Conservation (phyloP, 2,329 filamentous ascomycete species). For the Stachybotrys elegans region DNA sequence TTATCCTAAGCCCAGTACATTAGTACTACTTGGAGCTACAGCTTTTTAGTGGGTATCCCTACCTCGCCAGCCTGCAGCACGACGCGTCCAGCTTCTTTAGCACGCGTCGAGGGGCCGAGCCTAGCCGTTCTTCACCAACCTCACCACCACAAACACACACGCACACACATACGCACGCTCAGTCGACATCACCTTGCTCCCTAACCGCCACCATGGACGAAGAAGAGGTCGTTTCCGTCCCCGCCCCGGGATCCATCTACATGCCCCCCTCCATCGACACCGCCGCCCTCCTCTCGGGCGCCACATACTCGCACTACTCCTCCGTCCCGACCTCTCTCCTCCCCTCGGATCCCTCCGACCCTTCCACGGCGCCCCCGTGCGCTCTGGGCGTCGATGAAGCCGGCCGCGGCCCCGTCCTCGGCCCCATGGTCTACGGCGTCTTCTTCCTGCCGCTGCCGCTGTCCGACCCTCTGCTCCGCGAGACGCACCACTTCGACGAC, state of each 20-base stretch:
- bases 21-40: too few species aligned
- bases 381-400: conserved; percentile 91
- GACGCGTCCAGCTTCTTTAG: too few species aligned
- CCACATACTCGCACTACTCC: conserved; percentile 69
- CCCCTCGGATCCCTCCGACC: conserved; percentile 29
- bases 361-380: conserved; percentile 41
- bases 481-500: conserved; percentile 85
- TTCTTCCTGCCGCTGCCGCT: conserved; percentile 71
- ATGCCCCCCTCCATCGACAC: conserved; percentile 65
- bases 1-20: too few species aligned
- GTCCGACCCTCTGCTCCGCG: conserved; percentile 68
- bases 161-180: too few species aligned
- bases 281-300: conserved; percentile 53
- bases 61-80: too few species aligned
- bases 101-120: too few species aligned
- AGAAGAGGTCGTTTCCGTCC: conserved; percentile 3
- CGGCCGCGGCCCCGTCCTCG: conserved; percentile 88
- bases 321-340: conserved; percentile 59
- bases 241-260: conserved; percentile 33
- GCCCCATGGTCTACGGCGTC: conserved; percentile 67
- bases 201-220: conserved; percentile 9
- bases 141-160: too few species aligned
- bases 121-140: too few species aligned
- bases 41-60: too few species aligned
- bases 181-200: not conserved